Conservation (phyloP, 2,329 filamentous ascomycete genomes). For the Aurifilum marmelostoma region DNA sequence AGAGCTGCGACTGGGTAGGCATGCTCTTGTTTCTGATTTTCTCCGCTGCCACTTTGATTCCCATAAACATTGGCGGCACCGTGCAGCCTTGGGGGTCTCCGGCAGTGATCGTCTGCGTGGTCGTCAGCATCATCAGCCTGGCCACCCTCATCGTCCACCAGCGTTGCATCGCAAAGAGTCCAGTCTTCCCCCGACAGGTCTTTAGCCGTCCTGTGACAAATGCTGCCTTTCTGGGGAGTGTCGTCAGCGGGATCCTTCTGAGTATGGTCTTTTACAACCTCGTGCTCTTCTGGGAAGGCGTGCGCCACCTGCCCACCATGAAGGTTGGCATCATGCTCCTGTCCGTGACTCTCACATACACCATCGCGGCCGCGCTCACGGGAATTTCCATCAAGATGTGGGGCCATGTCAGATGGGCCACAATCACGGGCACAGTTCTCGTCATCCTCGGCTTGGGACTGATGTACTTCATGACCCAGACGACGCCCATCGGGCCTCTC, state of each 20-base stretch:
- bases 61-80: slow-evolving; percentile 26
- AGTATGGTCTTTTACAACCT: slow-evolving; percentile 28
- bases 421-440: slow-evolving; percentile 12
- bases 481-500: not conserved
- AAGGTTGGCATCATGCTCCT: slow-evolving; percentile 17
- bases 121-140: slow-evolving; percentile 3
- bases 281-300: slow-evolving; percentile 25
- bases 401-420: slow-evolving; percentile 22
- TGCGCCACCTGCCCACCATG: slow-evolving; percentile 13
- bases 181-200: slow-evolving; percentile 22
- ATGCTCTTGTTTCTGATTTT: slow-evolving; percentile 21
- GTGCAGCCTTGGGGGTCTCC: slow-evolving; percentile 12
- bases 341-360: slow-evolving; percentile 21
- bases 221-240: slow-evolving; percentile 21
- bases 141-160: slow-evolving; percentile 19
- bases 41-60: slow-evolving; percentile 18
- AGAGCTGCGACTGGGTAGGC: slow-evolving; percentile 24
- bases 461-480: slow-evolving; percentile 22
- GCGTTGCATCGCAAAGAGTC: slow-evolving; percentile 1
- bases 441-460: slow-evolving; percentile 12
- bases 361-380: slow-evolving; percentile 31
- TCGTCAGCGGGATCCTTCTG: slow-evolving; percentile 19
- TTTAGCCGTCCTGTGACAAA: slow-evolving; percentile 15
- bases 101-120: slow-evolving; percentile 4
- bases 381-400: slow-evolving; percentile 18